These are phyloP conservation scores for Zymoseptoria crescenta DNA, from an alignment of 2,329 filamentous ascomycete genomes.

Conservation along the genomic window DNA sequence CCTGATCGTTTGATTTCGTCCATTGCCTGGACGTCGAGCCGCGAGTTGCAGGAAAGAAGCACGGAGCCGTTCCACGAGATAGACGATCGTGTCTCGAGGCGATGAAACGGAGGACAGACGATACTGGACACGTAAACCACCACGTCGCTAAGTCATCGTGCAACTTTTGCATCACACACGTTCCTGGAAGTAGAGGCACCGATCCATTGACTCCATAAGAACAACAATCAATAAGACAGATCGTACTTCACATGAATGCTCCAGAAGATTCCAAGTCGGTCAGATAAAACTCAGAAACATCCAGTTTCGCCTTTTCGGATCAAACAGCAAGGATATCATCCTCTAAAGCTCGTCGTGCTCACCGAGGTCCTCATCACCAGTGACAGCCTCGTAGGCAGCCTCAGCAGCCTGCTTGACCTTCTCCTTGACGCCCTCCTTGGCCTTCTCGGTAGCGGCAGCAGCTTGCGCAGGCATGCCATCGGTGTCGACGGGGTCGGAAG, in stretches of 20 bases:
- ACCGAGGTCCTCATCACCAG: constrained; percentile 31
- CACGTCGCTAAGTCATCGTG: no score
- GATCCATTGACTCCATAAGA: neutral
- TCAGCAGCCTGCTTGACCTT: constrained; percentile 33
- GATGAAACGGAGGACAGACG: no score
- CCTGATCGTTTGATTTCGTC: no score
- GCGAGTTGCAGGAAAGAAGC: no score
- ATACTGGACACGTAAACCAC: no score
- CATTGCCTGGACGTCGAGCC: no score
- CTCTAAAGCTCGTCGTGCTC: constrained; percentile 70
- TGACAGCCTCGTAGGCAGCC: constrained; percentile 25
- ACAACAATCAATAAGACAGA: neutral
- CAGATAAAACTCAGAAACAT: neutral
- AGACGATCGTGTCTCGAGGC: no score
- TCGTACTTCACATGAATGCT: neutral
- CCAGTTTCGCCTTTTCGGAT: neutral
- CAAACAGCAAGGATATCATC: neutral
- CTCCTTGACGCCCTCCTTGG: constrained; percentile 21
- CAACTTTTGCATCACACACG: no score
- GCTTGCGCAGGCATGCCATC: constrained; percentile 42
- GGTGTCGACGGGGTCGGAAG: constrained; percentile 37
- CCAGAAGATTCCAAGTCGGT: neutral
- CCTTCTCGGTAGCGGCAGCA: constrained; percentile 33
- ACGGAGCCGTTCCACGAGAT: no score
- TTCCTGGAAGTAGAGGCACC: no score